Base-by-base conservation (phyloP, 2,329 filamentous ascomycete species). In the Penicillium paneum region DNA sequence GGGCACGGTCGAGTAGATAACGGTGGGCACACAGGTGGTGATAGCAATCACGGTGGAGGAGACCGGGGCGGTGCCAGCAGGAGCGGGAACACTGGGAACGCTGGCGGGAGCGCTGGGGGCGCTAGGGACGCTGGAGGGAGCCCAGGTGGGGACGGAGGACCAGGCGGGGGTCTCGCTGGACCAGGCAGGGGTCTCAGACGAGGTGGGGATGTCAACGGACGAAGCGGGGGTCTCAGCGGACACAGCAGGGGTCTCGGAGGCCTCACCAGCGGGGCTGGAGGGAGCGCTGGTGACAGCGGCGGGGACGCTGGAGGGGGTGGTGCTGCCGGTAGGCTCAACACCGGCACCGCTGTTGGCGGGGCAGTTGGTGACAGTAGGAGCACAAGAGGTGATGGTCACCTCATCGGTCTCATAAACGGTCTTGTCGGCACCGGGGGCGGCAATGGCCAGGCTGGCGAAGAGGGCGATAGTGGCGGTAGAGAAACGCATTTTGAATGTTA, bases 381-480 rank as follows among this genome's bases (percentile, higher is more conserved):
- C 79, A 79, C 83, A 86, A 49, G 81, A 83, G 72, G 81, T 86
- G 79, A 86, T 76, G 74, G 83, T 86, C 64, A 82, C 76, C 69
- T 80, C 77, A 69, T 83, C 78, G 62, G 81, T 84, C 68, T 76
- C 74, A 79, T 81, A 83, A 75, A 84, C 75, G 67, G 81, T 79
- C 63, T 69, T 52, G 56, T 71, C 63, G 55, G 64, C 67, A 56
- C 66, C 63, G 58, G 70, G 71, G 54, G 69, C 54, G 58, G 73
- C 73, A 64, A 68, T 66, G 52, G 69, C 72, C 59, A 75, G 67
- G 66, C 71, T 70, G 58, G 71, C 72, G 67, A 74, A 73, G 63
- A 76, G 62, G 58, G 73, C 74, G 63, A 74, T 59, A 60, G 73
- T 65, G 61, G 68, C 69, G 65, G 67, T 59, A 54, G 74, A 64